Conservation (phyloP, 1,284 basidiomycete species). For the Apiotrichum domesticum region DNA sequence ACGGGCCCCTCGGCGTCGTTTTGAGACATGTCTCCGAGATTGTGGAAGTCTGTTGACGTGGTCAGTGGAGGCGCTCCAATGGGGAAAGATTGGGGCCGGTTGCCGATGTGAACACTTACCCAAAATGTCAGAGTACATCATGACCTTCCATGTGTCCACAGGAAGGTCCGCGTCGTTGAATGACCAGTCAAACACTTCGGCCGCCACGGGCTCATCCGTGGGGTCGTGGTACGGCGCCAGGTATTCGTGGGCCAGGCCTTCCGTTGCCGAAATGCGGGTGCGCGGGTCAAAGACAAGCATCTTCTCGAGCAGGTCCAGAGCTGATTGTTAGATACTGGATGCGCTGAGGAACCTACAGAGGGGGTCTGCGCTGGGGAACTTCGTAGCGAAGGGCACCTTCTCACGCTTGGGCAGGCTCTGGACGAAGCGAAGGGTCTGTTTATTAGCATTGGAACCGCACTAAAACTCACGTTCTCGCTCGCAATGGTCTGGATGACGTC, state of each 20-base stretch:
- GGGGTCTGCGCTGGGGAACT: slow-evolving; percentile 83
- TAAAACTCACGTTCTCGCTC: slow-evolving; percentile 77
- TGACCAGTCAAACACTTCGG: slow-evolving; percentile 96
- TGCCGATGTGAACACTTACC: slow-evolving; percentile 52
- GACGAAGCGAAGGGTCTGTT: slow-evolving; percentile 94
- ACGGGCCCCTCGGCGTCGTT: slow-evolving; percentile 45
- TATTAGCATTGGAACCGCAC: background rate
- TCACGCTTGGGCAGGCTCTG: slow-evolving; percentile 95
- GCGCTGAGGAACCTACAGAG: slow-evolving; percentile 54
- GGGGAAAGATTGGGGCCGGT: background rate
- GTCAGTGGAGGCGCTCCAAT: background rate
- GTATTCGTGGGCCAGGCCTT: slow-evolving; percentile 89
- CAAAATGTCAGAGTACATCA: slow-evolving; percentile 96
- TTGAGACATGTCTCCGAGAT: slow-evolving; percentile 47
- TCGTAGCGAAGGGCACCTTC: slow-evolving; percentile 89
- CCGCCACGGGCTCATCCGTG: slow-evolving; percentile 90
- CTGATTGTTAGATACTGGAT: slow-evolving; percentile 45
- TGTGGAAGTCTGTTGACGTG: slow-evolving; percentile 50
- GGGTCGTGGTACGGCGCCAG: slow-evolving; percentile 98
- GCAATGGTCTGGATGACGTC: slow-evolving; percentile 99
- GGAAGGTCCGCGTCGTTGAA: slow-evolving; percentile 99
- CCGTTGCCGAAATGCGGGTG: slow-evolving; percentile 89
- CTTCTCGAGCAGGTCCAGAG: slow-evolving; percentile 92
- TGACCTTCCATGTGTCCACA: slow-evolving; percentile 98
- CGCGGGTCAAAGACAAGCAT: slow-evolving; percentile 99